These are phyloP conservation scores for Xylariaceae sp. DNA, from an alignment of 2,329 filamentous ascomycete genomes.

Conservation along the genomic window DNA sequence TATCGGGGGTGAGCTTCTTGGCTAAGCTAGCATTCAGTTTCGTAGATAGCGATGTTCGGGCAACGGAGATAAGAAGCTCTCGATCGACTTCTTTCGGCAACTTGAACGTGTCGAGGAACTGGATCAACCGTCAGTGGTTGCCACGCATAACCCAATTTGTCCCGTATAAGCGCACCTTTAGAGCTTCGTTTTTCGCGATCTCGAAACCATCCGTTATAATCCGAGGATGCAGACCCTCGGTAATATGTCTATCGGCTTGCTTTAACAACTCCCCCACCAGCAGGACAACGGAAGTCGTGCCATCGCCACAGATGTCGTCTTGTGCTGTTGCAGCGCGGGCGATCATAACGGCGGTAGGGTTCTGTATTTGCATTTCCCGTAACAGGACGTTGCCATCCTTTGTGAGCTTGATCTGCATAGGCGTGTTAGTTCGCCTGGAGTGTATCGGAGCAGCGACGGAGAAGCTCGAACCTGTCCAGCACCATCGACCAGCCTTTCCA, in stretches of 20 bases:
- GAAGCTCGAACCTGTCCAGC: slow-evolving; percentile 54
- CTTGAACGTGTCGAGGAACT: slow-evolving; percentile 96
- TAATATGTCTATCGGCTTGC: slow-evolving; percentile 93
- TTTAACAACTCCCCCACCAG: slow-evolving; percentile 95
- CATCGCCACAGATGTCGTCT: slow-evolving; percentile 96
- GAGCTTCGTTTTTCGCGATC: slow-evolving; percentile 85
- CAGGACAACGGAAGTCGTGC: slow-evolving; percentile 92
- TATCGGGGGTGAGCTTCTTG: slow-evolving; percentile 84
- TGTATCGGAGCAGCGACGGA: slow-evolving; percentile 10
- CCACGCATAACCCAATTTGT: slow-evolving; percentile 9
- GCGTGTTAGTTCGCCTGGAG: slow-evolving; percentile 17
- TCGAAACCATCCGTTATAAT: slow-evolving; percentile 98
- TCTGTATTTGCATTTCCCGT: slow-evolving; percentile 88
- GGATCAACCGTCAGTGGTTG: slow-evolving; percentile 17
- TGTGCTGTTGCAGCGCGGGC: slow-evolving; percentile 86
- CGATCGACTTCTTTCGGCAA: slow-evolving; percentile 81
- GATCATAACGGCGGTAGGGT: slow-evolving; percentile 88
- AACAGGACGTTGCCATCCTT: slow-evolving; percentile 92
- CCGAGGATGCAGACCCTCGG: slow-evolving; percentile 91
- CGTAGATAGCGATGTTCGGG: slow-evolving; percentile 87
- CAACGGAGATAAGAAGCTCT: slow-evolving; percentile 88
- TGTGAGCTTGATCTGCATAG: slow-evolving; percentile 83
- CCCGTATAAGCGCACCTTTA: slow-evolving; percentile 58
- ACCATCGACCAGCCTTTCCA: slow-evolving; percentile 60
- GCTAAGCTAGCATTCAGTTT: slow-evolving; percentile 89